These are phyloP conservation scores for Phyllachora maydis DNA, from an alignment of 2,329 filamentous ascomycete species.

Conservation along the genomic window DNA sequence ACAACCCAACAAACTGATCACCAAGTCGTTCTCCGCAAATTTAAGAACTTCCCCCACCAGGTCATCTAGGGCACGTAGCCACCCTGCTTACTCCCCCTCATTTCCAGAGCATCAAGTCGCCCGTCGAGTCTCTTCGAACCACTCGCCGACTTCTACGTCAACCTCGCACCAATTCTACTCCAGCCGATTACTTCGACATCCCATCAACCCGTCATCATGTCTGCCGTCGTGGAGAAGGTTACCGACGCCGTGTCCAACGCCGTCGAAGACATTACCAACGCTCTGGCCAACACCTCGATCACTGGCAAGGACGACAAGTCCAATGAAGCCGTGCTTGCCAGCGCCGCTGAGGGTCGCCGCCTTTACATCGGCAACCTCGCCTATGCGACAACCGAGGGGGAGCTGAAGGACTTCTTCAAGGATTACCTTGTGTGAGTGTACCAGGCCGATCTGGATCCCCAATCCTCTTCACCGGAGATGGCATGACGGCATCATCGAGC, in stretches of 20 bases:
- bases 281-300: slow-evolving; percentile 55
- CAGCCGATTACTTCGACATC: too few species aligned
- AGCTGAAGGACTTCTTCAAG: slow-evolving; percentile 99
- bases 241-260: slow-evolving; percentile 34
- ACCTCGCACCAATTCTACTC: too few species aligned
- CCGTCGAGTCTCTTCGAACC: too few species aligned
- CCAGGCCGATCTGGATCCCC: slow-evolving; percentile 2
- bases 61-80: slow-evolving; percentile 74
- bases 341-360: slow-evolving; percentile 95
- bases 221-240: slow-evolving; percentile 56
- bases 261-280: slow-evolving; percentile 59
- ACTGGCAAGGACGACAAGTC: slow-evolving; percentile 37
- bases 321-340: slow-evolving; percentile 85
- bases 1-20: too few species aligned
- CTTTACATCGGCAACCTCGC: slow-evolving; percentile 99
- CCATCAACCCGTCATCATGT: slow-evolving; percentile 52
- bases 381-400: slow-evolving; percentile 99
- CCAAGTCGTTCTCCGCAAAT: too few species aligned
- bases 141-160: slow-evolving; percentile 4
- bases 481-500: too few species aligned
- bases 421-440: slow-evolving; percentile 89
- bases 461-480: too few species aligned
- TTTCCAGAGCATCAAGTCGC: slow-evolving; percentile 49
- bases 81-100: slow-evolving; percentile 55
- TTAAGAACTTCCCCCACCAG: too few species aligned